phyloP scores from a whole-genome alignment of 2,329 filamentous ascomycete genomes.

The Tricladium varicosporioides region DNA sequence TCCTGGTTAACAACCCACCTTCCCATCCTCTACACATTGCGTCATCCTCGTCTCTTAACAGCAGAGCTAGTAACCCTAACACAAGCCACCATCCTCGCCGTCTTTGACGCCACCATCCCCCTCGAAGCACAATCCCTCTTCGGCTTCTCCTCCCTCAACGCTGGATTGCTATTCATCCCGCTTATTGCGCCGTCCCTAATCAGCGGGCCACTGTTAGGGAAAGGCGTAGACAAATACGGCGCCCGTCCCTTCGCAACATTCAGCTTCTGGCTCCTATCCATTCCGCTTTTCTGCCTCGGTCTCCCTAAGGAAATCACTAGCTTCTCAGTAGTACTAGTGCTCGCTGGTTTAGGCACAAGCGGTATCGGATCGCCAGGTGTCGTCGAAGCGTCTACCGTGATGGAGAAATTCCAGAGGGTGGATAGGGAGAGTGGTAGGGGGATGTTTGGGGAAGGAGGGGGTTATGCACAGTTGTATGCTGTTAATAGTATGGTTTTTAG shows the following conservation, averaged over 20 bases:
- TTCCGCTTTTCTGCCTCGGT: conserved; percentile 38
- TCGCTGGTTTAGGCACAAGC: conserved; percentile 51
- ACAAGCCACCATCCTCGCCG: conserved; percentile 40
- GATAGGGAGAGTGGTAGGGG: conserved; percentile 53
- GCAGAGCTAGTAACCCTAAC: conserved; percentile 41
- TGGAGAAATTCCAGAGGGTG: conserved; percentile 44
- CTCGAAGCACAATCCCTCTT: conserved; percentile 2
- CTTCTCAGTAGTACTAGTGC: conserved; percentile 43
- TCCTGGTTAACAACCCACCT: no score
- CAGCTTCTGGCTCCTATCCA: conserved; percentile 28
- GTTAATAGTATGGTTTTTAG: conserved; percentile 63
- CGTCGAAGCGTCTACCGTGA: conserved; percentile 45
- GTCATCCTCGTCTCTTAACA: conserved; percentile 40
- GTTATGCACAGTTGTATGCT: conserved; percentile 65
- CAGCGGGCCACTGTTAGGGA: conserved; percentile 29
- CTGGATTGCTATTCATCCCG: conserved; percentile 7
- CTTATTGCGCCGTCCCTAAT: conserved; percentile 2
- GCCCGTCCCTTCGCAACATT: conserved; percentile 34
- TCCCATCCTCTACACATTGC: conserved; percentile 47
- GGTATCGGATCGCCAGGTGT: conserved; percentile 52
- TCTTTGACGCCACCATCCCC: conserved; percentile 26
- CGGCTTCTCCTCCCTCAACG: conserved; percentile 1
- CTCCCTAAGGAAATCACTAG: conserved; percentile 45
- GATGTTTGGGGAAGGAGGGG: conserved; percentile 53
- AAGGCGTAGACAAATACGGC: conserved; percentile 38